phyloP scores from a whole-genome alignment of 179 eudicot genomes.

The Vitellaria paradoxa region DNA sequence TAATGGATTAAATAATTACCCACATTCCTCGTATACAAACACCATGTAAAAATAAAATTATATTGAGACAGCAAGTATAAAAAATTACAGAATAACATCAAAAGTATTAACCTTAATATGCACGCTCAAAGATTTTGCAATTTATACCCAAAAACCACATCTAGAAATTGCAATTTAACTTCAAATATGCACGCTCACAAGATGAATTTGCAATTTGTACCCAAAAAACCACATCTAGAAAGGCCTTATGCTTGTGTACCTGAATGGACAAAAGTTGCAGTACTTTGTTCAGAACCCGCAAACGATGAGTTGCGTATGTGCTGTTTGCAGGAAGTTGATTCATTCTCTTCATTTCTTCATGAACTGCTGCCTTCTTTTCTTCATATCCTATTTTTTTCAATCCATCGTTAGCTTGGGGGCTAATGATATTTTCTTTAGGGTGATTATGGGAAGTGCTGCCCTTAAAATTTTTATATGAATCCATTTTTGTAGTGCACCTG shows the following conservation, averaged over 20 bases:
- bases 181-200: background rate
- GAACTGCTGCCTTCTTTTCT: constrained; percentile 49
- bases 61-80: background rate
- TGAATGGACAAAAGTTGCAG: constrained; percentile 66
- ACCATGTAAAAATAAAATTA: background rate
- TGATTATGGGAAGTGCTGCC: constrained; percentile 9
- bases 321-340: constrained; percentile 69
- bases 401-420: constrained; percentile 21
- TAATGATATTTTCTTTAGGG: constrained; percentile 5
- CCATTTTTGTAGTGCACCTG: constrained; percentile 8
- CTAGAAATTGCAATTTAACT: background rate
- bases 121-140: too few species aligned
- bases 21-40: background rate
- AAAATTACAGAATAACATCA: background rate
- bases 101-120: background rate
- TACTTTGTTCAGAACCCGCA: constrained; percentile 72
- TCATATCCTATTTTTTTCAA: constrained; percentile 44
- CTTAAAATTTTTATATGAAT: constrained; percentile 11
- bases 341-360: constrained; percentile 69
- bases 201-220: background rate
- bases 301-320: constrained; percentile 68
- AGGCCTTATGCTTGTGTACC: constrained; percentile 32
- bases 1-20: background rate
- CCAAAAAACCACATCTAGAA: background rate
- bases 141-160: background rate